Percentiles rank a stretch among this genome's conserved stretches.
These are phyloP conservation scores for Gnetum montanum DNA, from an alignment of 75 land plant species.

Conservation along the genomic window DNA sequence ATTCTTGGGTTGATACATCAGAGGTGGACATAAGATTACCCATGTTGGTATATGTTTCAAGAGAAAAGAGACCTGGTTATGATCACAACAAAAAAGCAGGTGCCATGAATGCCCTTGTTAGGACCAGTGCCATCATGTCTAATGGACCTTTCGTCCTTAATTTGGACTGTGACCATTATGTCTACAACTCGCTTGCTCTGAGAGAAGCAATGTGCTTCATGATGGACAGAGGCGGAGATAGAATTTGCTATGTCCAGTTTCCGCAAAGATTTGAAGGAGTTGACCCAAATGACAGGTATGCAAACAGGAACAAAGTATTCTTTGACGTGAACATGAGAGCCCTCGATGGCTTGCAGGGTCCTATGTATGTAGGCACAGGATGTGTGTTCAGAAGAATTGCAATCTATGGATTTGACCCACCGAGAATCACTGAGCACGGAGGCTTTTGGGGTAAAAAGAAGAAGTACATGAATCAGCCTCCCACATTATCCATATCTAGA, in stretches of 20 bases:
- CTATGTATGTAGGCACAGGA: constrained; percentile 51
- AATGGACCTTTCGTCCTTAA: constrained; percentile 41
- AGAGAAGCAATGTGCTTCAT: constrained; percentile 45
- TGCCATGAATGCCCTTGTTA: constrained; percentile 44
- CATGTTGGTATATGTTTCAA: constrained; percentile 42
- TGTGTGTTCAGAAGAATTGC: constrained; percentile 42
- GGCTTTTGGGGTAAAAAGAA: not conserved
- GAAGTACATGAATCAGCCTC: not conserved
- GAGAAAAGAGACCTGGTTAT: constrained; percentile 49
- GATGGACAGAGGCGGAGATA: constrained; percentile 37
- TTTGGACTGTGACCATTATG: constrained; percentile 36
- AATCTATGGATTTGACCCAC: constrained; percentile 48
- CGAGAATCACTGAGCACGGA: constrained; percentile 16
- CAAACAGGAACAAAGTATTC: constrained; percentile 48
- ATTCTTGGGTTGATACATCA: constrained; percentile 18
- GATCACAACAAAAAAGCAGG: constrained; percentile 60
- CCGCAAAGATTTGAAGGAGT: constrained; percentile 47
- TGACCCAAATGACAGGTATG: constrained; percentile 50
- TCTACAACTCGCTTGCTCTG: constrained; percentile 32
- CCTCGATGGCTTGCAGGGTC: constrained; percentile 49
- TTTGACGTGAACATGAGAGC: constrained; percentile 61
- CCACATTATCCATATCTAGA: no score
- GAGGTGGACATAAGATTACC: constrained; percentile 37
- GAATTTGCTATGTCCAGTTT: constrained; percentile 34
- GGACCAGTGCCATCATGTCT: constrained; percentile 27